A percentile compares a stretch with the other conserved stretches of the same genome.
Conservation (phyloP, 2,329 filamentous ascomycete species). For the Beauveria asiatica region DNA sequence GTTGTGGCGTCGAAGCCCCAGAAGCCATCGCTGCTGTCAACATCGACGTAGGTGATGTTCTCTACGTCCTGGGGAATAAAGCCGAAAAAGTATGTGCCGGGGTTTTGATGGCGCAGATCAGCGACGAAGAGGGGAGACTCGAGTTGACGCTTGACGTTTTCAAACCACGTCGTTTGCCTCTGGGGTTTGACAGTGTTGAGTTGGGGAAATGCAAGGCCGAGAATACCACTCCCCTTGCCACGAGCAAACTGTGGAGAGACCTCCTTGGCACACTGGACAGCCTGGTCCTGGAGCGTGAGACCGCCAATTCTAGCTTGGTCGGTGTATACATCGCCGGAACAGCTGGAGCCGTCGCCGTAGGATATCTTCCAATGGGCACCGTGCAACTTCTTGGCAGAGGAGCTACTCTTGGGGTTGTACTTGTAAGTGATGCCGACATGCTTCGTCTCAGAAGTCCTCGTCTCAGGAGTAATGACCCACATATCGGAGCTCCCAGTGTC, state of each 20-base stretch:
- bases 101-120: slow-evolving; percentile 54
- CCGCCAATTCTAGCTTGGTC: slow-evolving; percentile 35
- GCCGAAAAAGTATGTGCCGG: slow-evolving; percentile 53
- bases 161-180: slow-evolving; percentile 37
- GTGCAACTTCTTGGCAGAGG: slow-evolving; percentile 27
- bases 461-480: slow-evolving; percentile 28
- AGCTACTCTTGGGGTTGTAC: slow-evolving; percentile 31
- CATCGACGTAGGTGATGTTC: slow-evolving; percentile 48
- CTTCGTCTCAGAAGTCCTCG: too few species aligned
- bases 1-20: slow-evolving; percentile 37
- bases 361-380: slow-evolving; percentile 34
- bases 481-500: slow-evolving; percentile 36
- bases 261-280: slow-evolving; percentile 33
- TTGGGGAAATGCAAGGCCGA: slow-evolving; percentile 29
- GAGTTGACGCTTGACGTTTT: slow-evolving; percentile 20
- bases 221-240: slow-evolving; percentile 26
- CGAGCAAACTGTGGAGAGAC: slow-evolving; percentile 37
- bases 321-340: slow-evolving; percentile 35
- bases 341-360: slow-evolving; percentile 37
- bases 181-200: slow-evolving; percentile 35
- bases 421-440: too few species aligned
- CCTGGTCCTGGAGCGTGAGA: slow-evolving; percentile 32
- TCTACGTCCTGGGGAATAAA: slow-evolving; percentile 49
- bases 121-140: slow-evolving; percentile 54
- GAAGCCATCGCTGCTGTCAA: slow-evolving; percentile 56